Percentiles rank a stretch among this genome's conserved stretches.
phyloP scores from a whole-genome alignment of 1,139 yeast genomes.

The Magnusiomyces ingens region DNA sequence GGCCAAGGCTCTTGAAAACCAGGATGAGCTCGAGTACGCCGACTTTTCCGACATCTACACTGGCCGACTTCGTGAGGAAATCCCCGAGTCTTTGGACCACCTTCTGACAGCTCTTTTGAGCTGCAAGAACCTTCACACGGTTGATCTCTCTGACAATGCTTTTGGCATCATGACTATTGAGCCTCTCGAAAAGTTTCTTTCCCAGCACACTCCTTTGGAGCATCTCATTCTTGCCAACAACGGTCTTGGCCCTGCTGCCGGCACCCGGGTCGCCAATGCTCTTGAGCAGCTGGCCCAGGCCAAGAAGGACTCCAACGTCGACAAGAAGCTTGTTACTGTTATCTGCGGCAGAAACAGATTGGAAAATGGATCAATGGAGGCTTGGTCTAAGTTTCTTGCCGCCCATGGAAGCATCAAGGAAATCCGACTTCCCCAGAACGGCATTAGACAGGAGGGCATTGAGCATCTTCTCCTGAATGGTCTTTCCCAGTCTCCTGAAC shows the following conservation, averaged over 20 bases:
- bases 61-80: conserved; percentile 89
- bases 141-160: conserved; percentile 90
- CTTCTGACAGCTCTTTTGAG: conserved; percentile 67
- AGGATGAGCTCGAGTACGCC: conserved; percentile 47
- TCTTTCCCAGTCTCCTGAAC: conserved; percentile 50
- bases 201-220: conserved; percentile 69
- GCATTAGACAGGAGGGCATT: conserved; percentile 91
- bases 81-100: conserved; percentile 71
- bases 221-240: conserved; percentile 87
- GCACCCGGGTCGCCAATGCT: conserved; percentile 85
- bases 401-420: conserved; percentile 68
- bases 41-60: conserved; percentile 90
- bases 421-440: conserved; percentile 85
- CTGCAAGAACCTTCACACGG: conserved; percentile 60
- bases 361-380: conserved; percentile 79
- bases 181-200: conserved; percentile 71
- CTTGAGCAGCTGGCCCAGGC: conserved; percentile 64
- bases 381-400: conserved; percentile 60
- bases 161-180: conserved; percentile 93
- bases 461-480: conserved; percentile 69
- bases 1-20: conserved; percentile 48
- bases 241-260: conserved; percentile 98
- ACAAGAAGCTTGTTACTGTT: conserved; percentile 57
- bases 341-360: conserved; percentile 95
- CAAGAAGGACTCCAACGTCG: conserved; percentile 41